phyloP scores from a whole-genome alignment of 805 yeast species.

The Trichomonascus vanleenenianus region DNA sequence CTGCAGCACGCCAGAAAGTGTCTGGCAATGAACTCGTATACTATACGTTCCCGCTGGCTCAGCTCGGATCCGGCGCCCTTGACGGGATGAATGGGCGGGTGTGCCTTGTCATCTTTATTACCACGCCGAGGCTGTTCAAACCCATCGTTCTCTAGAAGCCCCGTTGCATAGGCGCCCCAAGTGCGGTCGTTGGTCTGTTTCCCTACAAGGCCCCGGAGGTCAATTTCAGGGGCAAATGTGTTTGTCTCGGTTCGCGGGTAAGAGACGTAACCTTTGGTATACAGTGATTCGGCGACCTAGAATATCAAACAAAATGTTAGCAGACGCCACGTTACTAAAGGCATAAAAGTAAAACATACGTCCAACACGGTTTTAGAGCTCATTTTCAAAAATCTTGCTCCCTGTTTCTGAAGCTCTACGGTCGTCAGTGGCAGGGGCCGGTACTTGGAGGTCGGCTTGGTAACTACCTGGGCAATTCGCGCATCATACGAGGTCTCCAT shows the following conservation, averaged over 20 bases:
- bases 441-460: constrained; percentile 63
- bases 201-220: constrained; percentile 51
- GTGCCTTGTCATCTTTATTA: constrained; percentile 84
- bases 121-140: constrained; percentile 74
- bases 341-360: neutral
- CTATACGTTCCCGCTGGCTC: constrained; percentile 48
- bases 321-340: too few relatives aligned
- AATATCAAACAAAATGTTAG: too few relatives aligned
- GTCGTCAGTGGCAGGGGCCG: constrained; percentile 91
- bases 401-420: constrained; percentile 83
- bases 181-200: constrained; percentile 46
- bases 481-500: constrained; percentile 29
- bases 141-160: constrained; percentile 35
- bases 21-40: constrained; percentile 80
- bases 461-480: constrained; percentile 29
- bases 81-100: constrained; percentile 96
- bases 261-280: constrained; percentile 78
- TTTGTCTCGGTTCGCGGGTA: constrained; percentile 99
- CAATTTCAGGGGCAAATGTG: constrained; percentile 68
- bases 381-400: constrained; percentile 64
- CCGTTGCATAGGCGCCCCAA: constrained; percentile 70
- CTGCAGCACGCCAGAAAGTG: constrained; percentile 90
- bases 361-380: constrained; percentile 73
- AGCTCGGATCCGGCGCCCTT: constrained; percentile 17
- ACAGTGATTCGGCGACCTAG: constrained; percentile 65